A percentile compares a stretch with the other conserved stretches of the same genome.
Conservation (phyloP, 1,284 basidiomycete species). For the Sporisorium scitamineum region DNA sequence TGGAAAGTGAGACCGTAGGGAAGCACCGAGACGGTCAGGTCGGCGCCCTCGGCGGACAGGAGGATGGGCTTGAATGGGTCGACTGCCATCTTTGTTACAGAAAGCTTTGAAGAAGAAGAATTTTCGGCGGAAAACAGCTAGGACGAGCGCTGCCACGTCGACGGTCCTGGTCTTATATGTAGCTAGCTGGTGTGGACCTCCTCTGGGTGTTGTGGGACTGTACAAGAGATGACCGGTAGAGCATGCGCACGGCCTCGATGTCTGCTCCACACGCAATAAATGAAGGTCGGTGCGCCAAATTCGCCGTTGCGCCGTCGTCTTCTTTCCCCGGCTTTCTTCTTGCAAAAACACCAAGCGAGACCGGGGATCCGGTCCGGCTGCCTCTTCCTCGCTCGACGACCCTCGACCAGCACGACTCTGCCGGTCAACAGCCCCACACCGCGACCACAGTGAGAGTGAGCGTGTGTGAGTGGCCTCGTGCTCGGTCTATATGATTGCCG, state of each 20-base stretch:
- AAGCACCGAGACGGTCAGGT: constrained; percentile 51
- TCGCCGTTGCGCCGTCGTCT: constrained; percentile 4
- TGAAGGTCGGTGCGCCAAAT: constrained; percentile 5
- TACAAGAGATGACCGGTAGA: constrained; percentile 1
- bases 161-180: constrained; percentile 2
- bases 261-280: constrained; percentile 8
- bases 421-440: constrained; percentile 6
- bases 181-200: not conserved
- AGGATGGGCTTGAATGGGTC: constrained; percentile 55
- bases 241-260: constrained; percentile 24
- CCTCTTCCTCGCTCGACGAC: too few species aligned
- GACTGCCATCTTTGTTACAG: constrained; percentile 23
- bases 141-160: not conserved
- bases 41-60: constrained; percentile 31
- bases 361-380: constrained; percentile 34
- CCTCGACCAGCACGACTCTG: not conserved
- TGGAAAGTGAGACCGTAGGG: constrained; percentile 64
- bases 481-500: constrained; percentile 14
- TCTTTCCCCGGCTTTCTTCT: constrained; percentile 35
- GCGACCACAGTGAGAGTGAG: too few species aligned
- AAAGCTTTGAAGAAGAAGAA: not conserved
- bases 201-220: not conserved
- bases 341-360: constrained; percentile 9
- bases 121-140: not conserved
- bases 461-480: not conserved